Percentiles rank a stretch among this genome's conserved stretches.
Conservation (phyloP, 441 rosid species). For the Pelargonium australe region DNA sequence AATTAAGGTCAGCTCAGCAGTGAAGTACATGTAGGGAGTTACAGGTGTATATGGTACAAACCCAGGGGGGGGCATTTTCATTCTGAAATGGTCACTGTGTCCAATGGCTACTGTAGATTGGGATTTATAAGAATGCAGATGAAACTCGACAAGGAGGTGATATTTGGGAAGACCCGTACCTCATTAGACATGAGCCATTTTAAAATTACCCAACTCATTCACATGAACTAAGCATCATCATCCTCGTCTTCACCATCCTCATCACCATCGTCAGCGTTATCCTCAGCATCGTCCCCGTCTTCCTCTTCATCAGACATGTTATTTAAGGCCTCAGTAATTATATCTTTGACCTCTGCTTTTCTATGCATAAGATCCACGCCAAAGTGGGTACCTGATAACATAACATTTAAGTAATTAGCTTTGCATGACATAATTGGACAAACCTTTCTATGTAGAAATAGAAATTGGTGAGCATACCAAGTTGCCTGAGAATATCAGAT, state of each 20-base stretch:
- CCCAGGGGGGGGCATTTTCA: constrained; percentile 20
- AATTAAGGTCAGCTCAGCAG: constrained; percentile 19
- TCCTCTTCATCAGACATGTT: constrained; percentile 79
- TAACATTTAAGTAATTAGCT: constrained; percentile 14
- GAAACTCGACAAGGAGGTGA: constrained; percentile 14
- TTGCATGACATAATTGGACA: not conserved
- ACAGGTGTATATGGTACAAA: constrained; percentile 41
- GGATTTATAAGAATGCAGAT: constrained; percentile 16
- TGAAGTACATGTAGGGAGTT: constrained; percentile 14
- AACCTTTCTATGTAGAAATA: not conserved
- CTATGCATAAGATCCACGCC: constrained; percentile 63
- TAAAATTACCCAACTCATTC: constrained; percentile 9
- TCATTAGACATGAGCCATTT: constrained; percentile 2
- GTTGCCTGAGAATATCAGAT: constrained; percentile 76
- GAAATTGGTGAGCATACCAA: constrained; percentile 40
- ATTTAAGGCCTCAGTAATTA: constrained; percentile 80
- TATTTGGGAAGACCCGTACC: constrained; percentile 11
- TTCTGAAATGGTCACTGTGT: constrained; percentile 17
- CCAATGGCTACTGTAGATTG: constrained; percentile 20
- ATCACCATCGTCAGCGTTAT: constrained; percentile 29
- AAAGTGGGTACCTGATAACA: constrained; percentile 57
- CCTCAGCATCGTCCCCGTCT: constrained; percentile 58
- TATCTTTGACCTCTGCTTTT: constrained; percentile 87
- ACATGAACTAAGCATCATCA: constrained; percentile 27
- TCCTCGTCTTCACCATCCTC: constrained; percentile 36